A percentile compares a stretch with the other conserved stretches of the same genome.
Conservation (phyloP, 495 filamentous ascomycete genomes). For the Penicillium salamii region DNA sequence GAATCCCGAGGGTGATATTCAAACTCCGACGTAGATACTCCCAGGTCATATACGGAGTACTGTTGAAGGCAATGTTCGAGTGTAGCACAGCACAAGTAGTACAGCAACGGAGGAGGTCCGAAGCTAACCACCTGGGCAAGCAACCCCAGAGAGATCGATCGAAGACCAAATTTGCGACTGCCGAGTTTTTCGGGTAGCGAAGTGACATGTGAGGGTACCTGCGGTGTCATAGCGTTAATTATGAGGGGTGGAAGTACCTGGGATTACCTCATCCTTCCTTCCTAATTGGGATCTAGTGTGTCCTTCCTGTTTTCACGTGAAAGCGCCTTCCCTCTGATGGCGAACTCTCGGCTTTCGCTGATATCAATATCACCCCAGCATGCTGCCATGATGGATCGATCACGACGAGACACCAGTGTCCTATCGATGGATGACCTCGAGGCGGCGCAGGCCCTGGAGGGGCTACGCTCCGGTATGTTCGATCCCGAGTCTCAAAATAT, state of each 20-base stretch:
- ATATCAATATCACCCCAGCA: too few relatives aligned
- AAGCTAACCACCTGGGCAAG: too few relatives aligned
- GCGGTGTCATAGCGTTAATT: background rate
- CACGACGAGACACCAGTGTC: conserved; percentile 45
- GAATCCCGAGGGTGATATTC: too few relatives aligned
- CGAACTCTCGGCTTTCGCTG: too few relatives aligned
- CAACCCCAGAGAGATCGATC: too few relatives aligned
- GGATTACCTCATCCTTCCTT: conserved; percentile 8
- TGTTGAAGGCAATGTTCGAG: too few relatives aligned
- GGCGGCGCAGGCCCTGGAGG: conserved; percentile 83
- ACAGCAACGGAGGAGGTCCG: too few relatives aligned
- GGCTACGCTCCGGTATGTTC: conserved; percentile 72
- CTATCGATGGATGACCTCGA: conserved; percentile 82
- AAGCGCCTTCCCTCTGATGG: conserved; percentile 7
- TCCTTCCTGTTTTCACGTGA: conserved; percentile 7
- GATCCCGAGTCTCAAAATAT: conserved; percentile 7
- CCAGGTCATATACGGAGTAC: too few relatives aligned
- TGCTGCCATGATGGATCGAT: conserved; percentile 42
- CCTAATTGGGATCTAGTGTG: conserved; percentile 2
- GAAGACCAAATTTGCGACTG: background rate
- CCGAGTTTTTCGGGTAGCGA: background rate
- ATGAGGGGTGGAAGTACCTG: background rate
- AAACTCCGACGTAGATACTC: too few relatives aligned
- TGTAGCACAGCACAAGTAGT: too few relatives aligned
- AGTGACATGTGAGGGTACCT: conserved; percentile 10